Base-by-base conservation (phyloP, 306 rosid species). In the Adenanthera pavonina region DNA sequence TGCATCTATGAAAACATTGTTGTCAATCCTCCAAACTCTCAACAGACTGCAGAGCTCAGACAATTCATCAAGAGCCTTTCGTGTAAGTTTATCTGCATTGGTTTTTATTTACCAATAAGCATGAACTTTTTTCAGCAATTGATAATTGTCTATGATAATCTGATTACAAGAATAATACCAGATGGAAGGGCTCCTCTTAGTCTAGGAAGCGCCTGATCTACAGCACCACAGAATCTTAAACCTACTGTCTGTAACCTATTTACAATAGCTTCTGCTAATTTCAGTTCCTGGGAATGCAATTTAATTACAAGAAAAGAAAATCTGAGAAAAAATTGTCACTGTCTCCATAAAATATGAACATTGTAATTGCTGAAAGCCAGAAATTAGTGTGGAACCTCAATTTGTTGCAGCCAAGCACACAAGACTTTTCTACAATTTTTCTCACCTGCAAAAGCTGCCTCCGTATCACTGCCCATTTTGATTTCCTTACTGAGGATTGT, bases 361-460 rank as follows among this genome's bases (percentile, higher is more conserved):
- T 73, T 34, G 9, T 49, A 69, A 76, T 30, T 40, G 75, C 8
- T 34, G 20, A 70, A 64, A 69, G 41, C 36, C 53, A 41, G 61
- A 76, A 74, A 69, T 36, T 53, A 59, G 71, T 52, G 79, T n/a
- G 16, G 16, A 81, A 68, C 15, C 73, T 53, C 44, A 71, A 83
- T 36, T 69, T 76, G 54, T 65, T 60, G 74, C 52, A 79, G 53
- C 61, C 80, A 77, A 74, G 66, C 20, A 72, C 46, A 36, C 61
- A 46, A 59, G 2, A 67, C 77, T 67, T 54, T 43, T 73, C 62
- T 69, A 56, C 46, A 76, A 74, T 34, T 78, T 70, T 71, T 61
- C 87, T 84, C 84, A 89, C 99, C 97, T 95, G 99, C 85, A 92
- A 89, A 83, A 95, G 95, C 77, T 95, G 99, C 62, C 97, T 90